Conservation (phyloP, 805 yeast genomes). For the Lachancea lanzarotensis region DNA sequence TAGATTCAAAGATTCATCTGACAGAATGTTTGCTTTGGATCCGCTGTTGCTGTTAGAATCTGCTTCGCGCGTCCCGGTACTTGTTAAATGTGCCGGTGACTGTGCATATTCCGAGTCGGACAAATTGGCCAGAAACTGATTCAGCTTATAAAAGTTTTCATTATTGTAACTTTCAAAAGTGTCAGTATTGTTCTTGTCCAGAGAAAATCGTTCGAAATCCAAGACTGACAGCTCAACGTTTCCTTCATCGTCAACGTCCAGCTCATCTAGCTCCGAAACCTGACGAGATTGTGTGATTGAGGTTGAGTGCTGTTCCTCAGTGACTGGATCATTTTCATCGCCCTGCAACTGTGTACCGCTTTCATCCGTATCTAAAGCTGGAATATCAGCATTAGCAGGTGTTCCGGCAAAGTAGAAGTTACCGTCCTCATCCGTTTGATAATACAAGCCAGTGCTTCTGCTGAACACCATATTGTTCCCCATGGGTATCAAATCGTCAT, state of each 20-base stretch:
- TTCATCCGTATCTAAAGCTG: neutral
- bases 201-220: constrained; percentile 4
- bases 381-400: neutral
- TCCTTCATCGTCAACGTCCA: constrained; percentile 20
- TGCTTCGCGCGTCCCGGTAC: neutral
- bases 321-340: neutral
- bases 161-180: constrained; percentile 21
- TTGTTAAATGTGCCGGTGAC: neutral
- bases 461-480: constrained; percentile 19
- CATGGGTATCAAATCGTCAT: constrained; percentile 14
- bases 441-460: constrained; percentile 19
- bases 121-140: neutral
- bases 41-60: neutral
- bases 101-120: neutral
- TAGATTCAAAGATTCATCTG: constrained; percentile 5
- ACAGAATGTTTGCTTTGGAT: neutral
- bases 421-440: constrained; percentile 21
- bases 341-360: neutral
- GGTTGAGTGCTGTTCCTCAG: neutral
- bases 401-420: constrained; percentile 21
- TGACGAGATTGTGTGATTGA: constrained; percentile 8
- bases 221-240: constrained; percentile 11
- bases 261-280: constrained; percentile 12
- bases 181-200: constrained; percentile 10
- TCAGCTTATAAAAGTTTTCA: constrained; percentile 16